Evolutionary conservation across 2,329 filamentous ascomycete genomes (phyloP).

Genomic region (Colletotrichum sidae): DNA sequence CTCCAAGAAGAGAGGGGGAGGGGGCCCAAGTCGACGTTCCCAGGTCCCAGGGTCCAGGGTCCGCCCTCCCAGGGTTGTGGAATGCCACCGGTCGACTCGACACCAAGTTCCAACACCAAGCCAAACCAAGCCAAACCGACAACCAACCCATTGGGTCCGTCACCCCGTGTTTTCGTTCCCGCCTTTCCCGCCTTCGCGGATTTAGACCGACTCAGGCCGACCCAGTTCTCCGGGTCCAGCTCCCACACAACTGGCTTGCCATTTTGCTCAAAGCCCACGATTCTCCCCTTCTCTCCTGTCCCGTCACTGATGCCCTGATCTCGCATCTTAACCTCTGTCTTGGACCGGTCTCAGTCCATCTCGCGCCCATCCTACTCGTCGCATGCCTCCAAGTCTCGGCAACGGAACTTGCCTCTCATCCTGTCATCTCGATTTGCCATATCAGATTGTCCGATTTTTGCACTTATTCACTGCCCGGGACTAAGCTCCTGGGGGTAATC

Average conservation of each 20-base stretch:
- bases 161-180: slow-evolving; percentile 33
- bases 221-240: slow-evolving; percentile 27
- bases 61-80: slow-evolving; percentile 14
- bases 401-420: not conserved
- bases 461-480: slow-evolving; percentile 9
- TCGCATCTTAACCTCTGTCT: slow-evolving; percentile 20
- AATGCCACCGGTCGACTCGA: slow-evolving; percentile 18
- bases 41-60: slow-evolving; percentile 33
- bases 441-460: slow-evolving; percentile 6
- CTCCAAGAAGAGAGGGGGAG: not conserved
- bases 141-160: slow-evolving; percentile 32
- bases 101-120: slow-evolving; percentile 17
- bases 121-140: slow-evolving; percentile 9
- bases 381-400: not conserved
- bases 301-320: slow-evolving; percentile 5
- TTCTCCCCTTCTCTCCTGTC: slow-evolving; percentile 1
- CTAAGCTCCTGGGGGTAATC: slow-evolving; percentile 3
- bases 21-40: slow-evolving; percentile 11
- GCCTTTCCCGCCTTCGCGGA: slow-evolving; percentile 35
- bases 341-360: not conserved
- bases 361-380: not conserved
- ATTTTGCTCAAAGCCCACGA: slow-evolving; percentile 10
- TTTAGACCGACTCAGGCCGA: slow-evolving; percentile 32
- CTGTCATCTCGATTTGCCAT: slow-evolving; percentile 6
- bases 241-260: not conserved